Base-by-base conservation (phyloP, 768 basidiomycete genomes). In the Favolaschia claudopus region DNA sequence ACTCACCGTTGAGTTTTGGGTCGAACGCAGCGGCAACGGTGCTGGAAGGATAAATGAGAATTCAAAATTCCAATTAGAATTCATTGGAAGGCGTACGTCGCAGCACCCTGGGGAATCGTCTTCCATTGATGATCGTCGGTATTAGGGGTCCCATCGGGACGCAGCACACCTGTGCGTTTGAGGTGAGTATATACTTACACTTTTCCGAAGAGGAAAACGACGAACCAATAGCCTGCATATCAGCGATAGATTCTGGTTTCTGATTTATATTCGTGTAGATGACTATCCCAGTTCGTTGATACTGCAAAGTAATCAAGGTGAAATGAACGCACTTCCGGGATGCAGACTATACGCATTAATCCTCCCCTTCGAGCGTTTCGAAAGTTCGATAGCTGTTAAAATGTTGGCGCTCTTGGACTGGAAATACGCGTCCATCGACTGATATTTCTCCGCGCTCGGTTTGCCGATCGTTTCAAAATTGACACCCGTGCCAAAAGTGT, bases 1-100 rank as follows among this genome's bases (percentile, higher is more conserved):
- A 48, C 55, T 12, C 15, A 58, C 57, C 57, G 7, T 42, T 28
- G 7, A 58, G 38, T 7, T n/a, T 17, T 7, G 57, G 57, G 24
- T 58, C 57, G 19, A 51, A 58, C n/a, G 56, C 56, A 15, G 56
- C 56, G 8, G 32, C 48, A 10, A 58, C 32, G 25, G 56, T 58
- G 10, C 56, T 58, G 29, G 12, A 43, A 15, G 19, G 17, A 24
- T 32, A 28, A 17, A 2, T 12, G 28, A 19, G n/a, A n/a, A n/a
- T n/a, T n/a, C n/a, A n/a, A n/a, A n/a, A n/a, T n/a, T 12, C 17
- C 27, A 5, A 34, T 24, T 17, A 31, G 20, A 34, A 8, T 24
- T n/a, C n/a, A n/a, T n/a, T n/a, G n/a, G n/a, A n/a, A 12, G n/a
- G 27, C 47, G 7, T 39, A 58, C 57, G 57, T 58, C 6, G 57